These are phyloP conservation scores for Colletotrichum godetiae DNA, from an alignment of 2,329 filamentous ascomycete genomes.

Conservation along the genomic window DNA sequence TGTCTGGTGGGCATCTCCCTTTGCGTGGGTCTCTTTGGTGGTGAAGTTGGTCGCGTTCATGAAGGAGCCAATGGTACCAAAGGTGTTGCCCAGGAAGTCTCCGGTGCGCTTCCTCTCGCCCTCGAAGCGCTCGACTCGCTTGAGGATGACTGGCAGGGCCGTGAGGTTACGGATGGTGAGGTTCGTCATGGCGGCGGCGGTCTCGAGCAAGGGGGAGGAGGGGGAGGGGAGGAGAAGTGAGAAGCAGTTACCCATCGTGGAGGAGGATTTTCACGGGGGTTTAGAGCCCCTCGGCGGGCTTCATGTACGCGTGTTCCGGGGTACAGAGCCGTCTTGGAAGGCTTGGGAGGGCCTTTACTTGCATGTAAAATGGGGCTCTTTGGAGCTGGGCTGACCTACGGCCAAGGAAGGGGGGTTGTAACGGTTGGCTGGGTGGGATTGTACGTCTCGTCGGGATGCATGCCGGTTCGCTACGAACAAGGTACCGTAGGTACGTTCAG, in stretches of 20 bases:
- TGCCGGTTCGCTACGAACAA: not conserved
- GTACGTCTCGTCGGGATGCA: slow-evolving; percentile 1
- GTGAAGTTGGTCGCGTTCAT: slow-evolving; percentile 54
- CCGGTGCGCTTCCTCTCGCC: slow-evolving; percentile 54
- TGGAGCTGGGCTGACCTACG: slow-evolving; percentile 17
- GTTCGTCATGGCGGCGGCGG: slow-evolving; percentile 54
- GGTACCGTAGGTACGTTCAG: slow-evolving; percentile 6
- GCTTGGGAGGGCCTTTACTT: slow-evolving; percentile 23
- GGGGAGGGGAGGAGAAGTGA: slow-evolving; percentile 27
- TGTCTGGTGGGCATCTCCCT: slow-evolving; percentile 69
- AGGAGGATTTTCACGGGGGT: slow-evolving; percentile 30
- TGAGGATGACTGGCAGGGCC: slow-evolving; percentile 76
- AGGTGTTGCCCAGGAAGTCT: slow-evolving; percentile 58
- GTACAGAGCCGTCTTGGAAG: slow-evolving; percentile 26
- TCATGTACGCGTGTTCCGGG: slow-evolving; percentile 24
- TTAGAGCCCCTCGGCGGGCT: slow-evolving; percentile 24
- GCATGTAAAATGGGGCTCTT: slow-evolving; percentile 31
- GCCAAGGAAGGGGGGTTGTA: slow-evolving; percentile 13
- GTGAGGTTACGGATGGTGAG: slow-evolving; percentile 88
- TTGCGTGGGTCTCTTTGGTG: slow-evolving; percentile 49
- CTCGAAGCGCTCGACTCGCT: slow-evolving; percentile 79
- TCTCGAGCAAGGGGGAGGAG: slow-evolving; percentile 21
- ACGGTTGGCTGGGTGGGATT: slow-evolving; percentile 15
- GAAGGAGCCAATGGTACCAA: slow-evolving; percentile 54
- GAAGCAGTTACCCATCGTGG: slow-evolving; percentile 26